A percentile compares a stretch with the other conserved stretches of the same genome.
phyloP scores from a whole-genome alignment of 352 stramenopile species.

The Phytopythium cucurbitacearum region DNA sequence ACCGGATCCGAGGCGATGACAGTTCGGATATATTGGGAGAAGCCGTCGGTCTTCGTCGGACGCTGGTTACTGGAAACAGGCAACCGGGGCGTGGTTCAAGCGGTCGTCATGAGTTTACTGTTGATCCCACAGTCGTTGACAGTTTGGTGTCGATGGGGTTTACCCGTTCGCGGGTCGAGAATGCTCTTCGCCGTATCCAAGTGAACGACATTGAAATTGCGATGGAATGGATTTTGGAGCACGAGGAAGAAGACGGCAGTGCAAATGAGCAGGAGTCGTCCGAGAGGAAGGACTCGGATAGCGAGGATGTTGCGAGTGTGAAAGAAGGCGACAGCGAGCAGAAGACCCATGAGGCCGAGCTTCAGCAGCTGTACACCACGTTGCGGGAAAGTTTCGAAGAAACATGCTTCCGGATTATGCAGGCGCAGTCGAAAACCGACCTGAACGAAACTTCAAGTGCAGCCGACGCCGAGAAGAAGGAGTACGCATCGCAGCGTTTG shows the following conservation, averaged over 20 bases:
- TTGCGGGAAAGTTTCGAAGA: slow-evolving; percentile 61
- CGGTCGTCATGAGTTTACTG: slow-evolving; percentile 68
- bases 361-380: slow-evolving; percentile 45
- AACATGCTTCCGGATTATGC: slow-evolving; percentile 63
- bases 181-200: slow-evolving; percentile 86
- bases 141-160: slow-evolving; percentile 96
- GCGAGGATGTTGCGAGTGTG: slow-evolving; percentile 9
- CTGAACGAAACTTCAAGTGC: background rate
- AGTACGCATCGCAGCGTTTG: slow-evolving; percentile 43
- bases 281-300: background rate
- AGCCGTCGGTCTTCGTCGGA: slow-evolving; percentile 31
- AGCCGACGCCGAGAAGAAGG: background rate
- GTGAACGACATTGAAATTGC: slow-evolving; percentile 93
- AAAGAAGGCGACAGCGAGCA: slow-evolving; percentile 18
- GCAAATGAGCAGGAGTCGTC: slow-evolving; percentile 13
- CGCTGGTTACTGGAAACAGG: slow-evolving; percentile 39
- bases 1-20: background rate
- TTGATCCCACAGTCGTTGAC: slow-evolving; percentile 89
- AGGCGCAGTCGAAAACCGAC: slow-evolving; percentile 21
- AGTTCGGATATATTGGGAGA: slow-evolving; percentile 14
- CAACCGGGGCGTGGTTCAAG: slow-evolving; percentile 16
- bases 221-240: slow-evolving; percentile 95
- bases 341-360: slow-evolving; percentile 37
- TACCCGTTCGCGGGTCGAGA: slow-evolving; percentile 80
- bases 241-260: slow-evolving; percentile 36